Percentiles rank a stretch among this genome's conserved stretches.
phyloP scores from a whole-genome alignment of 345 rosid species.

The Melaleuca quinquenervia region DNA sequence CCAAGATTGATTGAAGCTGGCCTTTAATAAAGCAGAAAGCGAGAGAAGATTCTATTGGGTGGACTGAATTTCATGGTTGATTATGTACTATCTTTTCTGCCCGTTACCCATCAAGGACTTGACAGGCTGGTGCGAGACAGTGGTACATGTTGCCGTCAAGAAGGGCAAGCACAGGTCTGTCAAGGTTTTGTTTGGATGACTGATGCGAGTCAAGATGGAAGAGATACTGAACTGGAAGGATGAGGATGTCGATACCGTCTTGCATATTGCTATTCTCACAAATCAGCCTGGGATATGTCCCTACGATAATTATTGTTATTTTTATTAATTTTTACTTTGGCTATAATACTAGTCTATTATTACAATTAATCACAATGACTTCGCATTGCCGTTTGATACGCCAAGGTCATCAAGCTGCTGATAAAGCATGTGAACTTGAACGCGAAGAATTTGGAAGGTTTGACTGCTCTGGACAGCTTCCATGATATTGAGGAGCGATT shows the following conservation, averaged over 20 bases:
- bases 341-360: background rate
- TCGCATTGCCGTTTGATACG: background rate
- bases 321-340: background rate
- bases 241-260: background rate
- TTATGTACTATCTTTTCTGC: no score
- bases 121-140: conserved; percentile 6
- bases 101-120: conserved; percentile 9
- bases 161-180: background rate
- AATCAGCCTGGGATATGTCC: background rate
- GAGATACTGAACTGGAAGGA: background rate
- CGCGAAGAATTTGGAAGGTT: background rate
- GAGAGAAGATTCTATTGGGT: no score
- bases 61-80: no score
- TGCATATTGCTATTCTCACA: background rate
- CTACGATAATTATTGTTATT: background rate
- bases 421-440: background rate
- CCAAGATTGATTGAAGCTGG: no score
- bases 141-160: conserved; percentile 7
- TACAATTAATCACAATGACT: background rate
- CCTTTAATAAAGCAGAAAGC: no score
- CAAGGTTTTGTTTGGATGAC: background rate
- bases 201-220: background rate
- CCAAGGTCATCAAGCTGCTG: background rate
- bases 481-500: background rate
- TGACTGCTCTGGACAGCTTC: background rate